Evolutionary conservation across 2,329 filamentous ascomycete species (phyloP), one percentile per base, ranked within the genome.

Genomic region (Daldinia eschscholtzii): DNA sequence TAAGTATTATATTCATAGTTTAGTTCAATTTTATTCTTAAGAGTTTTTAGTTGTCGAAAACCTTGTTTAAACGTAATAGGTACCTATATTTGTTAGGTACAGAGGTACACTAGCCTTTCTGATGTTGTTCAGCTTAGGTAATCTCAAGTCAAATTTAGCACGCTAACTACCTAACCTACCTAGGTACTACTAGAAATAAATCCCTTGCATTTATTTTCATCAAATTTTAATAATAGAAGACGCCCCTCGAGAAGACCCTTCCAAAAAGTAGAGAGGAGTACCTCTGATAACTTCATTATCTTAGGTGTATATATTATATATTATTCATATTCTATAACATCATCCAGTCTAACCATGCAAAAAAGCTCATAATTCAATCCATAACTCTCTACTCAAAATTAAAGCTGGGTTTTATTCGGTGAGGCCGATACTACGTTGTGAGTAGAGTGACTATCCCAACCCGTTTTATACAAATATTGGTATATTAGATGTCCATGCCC

Each of bases 401-500:
- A 63, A 70, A 68, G 65, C 26, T 68, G 61, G 42, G 50, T 68
- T 68, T 60, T 68, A 68, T 70, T 68, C 26, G 55, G 59, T 41
- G 50, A 52, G 20, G 56, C 56, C 58, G 52, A 57, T 55, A 15
- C 52, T 59, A 64, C 53, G 28, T 55, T 33, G 46, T 69, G 68
- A 66, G 65, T 57, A 55, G 59, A 66, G 68, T 57, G 33, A 46
- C 46, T 44, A 64, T 50, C 50, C 52, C 56, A 60, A 52, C 53
- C 46, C 44, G 33, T 37, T 13, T 63, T 60, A 26, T 65, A 65
- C 65, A 65, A 64, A 37, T 53, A 63, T 46, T 58, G 65, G 37
- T 57, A 64, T 57, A 44, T 76, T 61, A 76, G 52, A 74, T 68
- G 55, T 73, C 71, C 62, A 74, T 67, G 9, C 73, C 73, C 74